Conservation (phyloP, 495 filamentous ascomycete species). For the Podospora appendiculata region DNA sequence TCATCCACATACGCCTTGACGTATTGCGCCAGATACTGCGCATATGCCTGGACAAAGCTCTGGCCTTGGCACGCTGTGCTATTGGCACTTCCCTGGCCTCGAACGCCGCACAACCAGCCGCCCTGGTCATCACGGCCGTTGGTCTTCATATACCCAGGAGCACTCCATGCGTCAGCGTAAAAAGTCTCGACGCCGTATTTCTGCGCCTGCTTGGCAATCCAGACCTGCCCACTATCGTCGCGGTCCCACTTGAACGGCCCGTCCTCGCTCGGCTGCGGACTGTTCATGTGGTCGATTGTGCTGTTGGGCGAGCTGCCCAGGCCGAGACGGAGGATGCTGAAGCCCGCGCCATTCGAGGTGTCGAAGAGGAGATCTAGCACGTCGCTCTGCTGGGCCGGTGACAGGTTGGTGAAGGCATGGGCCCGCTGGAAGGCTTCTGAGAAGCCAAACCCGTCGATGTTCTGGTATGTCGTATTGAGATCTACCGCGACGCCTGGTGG, state of each 20-base stretch:
- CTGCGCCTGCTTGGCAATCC: slow-evolving; percentile 40
- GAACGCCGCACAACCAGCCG: slow-evolving; percentile 44
- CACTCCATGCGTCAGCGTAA: slow-evolving; percentile 50
- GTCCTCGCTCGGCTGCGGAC: slow-evolving; percentile 30
- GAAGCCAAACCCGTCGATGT: slow-evolving; percentile 41
- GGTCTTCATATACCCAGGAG: slow-evolving; percentile 53
- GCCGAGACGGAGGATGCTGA: slow-evolving; percentile 46
- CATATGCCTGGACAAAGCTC: slow-evolving; percentile 50
- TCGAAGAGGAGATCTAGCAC: slow-evolving; percentile 43
- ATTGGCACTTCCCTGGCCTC: slow-evolving; percentile 5
- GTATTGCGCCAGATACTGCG: slow-evolving; percentile 48
- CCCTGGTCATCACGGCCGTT: slow-evolving; percentile 33
- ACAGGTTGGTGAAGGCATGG: slow-evolving; percentile 27
- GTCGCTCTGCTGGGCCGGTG: slow-evolving; percentile 14
- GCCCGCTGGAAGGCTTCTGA: slow-evolving; percentile 46
- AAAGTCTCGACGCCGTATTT: slow-evolving; percentile 34
- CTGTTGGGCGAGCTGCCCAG: slow-evolving; percentile 25
- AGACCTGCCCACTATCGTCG: slow-evolving; percentile 42
- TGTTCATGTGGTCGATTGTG: slow-evolving; percentile 19
- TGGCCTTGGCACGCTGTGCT: slow-evolving; percentile 36
- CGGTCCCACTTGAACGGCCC: slow-evolving; percentile 32
- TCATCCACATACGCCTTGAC: slow-evolving; percentile 36
- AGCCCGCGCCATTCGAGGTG: slow-evolving; percentile 38
- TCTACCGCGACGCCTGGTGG: not conserved
- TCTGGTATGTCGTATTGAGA: slow-evolving; percentile 18